These are phyloP conservation scores for Kodamaea derodonti DNA, from an alignment of 1,139 yeast genomes.

Conservation along the genomic window DNA sequence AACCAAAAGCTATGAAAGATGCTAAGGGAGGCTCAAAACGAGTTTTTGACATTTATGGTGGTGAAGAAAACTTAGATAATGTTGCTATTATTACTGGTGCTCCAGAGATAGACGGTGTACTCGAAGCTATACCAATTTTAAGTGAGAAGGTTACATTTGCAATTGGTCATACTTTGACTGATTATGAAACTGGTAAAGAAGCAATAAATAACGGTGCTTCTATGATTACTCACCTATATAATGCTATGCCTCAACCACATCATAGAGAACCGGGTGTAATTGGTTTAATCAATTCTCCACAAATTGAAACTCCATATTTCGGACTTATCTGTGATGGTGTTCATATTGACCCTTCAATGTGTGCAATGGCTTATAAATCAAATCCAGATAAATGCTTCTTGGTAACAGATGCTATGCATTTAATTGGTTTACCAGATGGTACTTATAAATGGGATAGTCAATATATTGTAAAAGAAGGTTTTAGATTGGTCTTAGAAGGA, in stretches of 20 bases:
- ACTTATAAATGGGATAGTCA: constrained; percentile 48
- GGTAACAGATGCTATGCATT: constrained; percentile 62
- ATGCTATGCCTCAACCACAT: constrained; percentile 68
- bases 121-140: constrained; percentile 45
- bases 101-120: constrained; percentile 56
- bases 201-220: constrained; percentile 54
- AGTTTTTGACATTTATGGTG: constrained; percentile 46
- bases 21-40: constrained; percentile 38
- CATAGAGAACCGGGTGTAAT: constrained; percentile 60
- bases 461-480: constrained; percentile 48
- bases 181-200: constrained; percentile 44
- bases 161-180: constrained; percentile 56
- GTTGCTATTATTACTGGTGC: constrained; percentile 59
- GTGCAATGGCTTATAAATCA: constrained; percentile 49
- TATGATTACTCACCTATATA: constrained; percentile 62
- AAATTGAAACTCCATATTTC: constrained; percentile 41
- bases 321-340: constrained; percentile 63
- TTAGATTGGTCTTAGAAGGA: constrained; percentile 47
- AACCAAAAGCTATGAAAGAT: constrained; percentile 50
- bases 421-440: constrained; percentile 52
- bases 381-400: constrained; percentile 54
- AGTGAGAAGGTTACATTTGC: constrained; percentile 40
- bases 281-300: constrained; percentile 48
- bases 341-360: constrained; percentile 60
- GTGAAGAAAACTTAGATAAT: constrained; percentile 35